A percentile compares a stretch with the other conserved stretches of the same genome.
These are phyloP conservation scores for Rhytidiadelphus loreus DNA, from an alignment of 225 moss, liverwort and hornwort genomes.

Conservation along the genomic window DNA sequence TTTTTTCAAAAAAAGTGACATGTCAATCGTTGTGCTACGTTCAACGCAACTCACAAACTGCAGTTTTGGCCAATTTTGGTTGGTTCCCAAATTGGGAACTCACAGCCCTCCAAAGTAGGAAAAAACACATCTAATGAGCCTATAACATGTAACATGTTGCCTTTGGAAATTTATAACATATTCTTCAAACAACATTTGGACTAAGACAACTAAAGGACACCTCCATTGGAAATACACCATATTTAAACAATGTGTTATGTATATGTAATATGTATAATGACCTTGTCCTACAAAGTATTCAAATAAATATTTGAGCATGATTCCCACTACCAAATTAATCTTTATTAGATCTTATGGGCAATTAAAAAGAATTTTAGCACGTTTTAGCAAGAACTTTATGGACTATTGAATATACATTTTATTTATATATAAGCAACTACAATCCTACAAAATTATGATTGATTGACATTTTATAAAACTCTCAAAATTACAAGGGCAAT, in stretches of 20 bases:
- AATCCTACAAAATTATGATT: not conserved
- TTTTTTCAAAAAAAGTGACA: too few relatives aligned
- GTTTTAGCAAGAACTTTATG: not conserved
- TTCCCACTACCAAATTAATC: too few relatives aligned
- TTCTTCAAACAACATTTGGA: not conserved
- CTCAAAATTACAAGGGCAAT: not conserved
- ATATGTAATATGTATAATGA: not conserved
- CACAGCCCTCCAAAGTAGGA: too few relatives aligned
- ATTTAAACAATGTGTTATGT: too few relatives aligned
- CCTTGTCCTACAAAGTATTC: fast-evolving
- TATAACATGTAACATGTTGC: not conserved
- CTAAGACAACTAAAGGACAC: fast-evolving
- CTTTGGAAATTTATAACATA: not conserved
- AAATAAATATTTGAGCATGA: not conserved
- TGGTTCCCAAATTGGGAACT: too few relatives aligned
- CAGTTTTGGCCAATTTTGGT: too few relatives aligned
- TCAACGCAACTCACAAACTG: too few relatives aligned
- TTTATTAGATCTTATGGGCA: not conserved
- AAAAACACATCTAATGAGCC: too few relatives aligned
- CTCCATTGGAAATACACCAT: not conserved
- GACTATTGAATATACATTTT: not conserved
- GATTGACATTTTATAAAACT: not conserved
- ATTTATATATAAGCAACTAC: not conserved
- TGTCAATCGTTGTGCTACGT: too few relatives aligned
- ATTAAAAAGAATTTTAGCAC: not conserved